Percentiles rank a stretch among this genome's conserved stretches.
These are phyloP conservation scores for Metschnikowia kunwiensis DNA, from an alignment of 805 yeast genomes.

Conservation along the genomic window DNA sequence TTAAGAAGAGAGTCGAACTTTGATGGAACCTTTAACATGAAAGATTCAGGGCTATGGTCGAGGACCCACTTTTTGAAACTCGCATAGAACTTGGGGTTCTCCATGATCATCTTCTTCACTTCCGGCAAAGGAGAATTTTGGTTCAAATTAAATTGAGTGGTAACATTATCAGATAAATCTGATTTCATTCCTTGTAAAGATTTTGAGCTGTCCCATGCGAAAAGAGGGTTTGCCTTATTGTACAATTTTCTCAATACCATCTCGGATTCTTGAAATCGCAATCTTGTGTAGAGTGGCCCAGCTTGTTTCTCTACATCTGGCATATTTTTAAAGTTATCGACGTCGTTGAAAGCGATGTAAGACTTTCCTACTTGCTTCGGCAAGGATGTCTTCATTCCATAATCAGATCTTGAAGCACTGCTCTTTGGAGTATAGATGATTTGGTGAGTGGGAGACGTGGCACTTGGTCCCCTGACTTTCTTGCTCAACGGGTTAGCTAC, in stretches of 20 bases:
- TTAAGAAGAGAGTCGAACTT: conserved; percentile 31
- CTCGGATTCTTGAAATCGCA: conserved; percentile 68
- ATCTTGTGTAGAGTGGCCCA: conserved; percentile 57
- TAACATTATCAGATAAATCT: conserved; percentile 25
- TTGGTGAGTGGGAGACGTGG: conserved; percentile 62
- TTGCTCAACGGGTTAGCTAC: conserved; percentile 41
- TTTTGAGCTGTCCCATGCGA: conserved; percentile 31
- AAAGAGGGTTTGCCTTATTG: conserved; percentile 39
- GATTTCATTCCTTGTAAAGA: conserved; percentile 16
- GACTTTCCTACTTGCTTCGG: conserved; percentile 61
- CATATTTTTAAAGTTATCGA: conserved; percentile 64
- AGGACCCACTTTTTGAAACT: conserved; percentile 57
- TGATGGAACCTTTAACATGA: conserved; percentile 24
- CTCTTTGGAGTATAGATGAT: conserved; percentile 66
- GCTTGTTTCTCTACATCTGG: conserved; percentile 68
- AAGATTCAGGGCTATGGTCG: conserved; percentile 43
- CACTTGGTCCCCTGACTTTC: conserved; percentile 27
- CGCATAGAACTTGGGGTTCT: conserved; percentile 46
- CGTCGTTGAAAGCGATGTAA: conserved; percentile 59
- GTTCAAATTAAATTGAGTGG: conserved; percentile 32
- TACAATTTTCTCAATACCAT: conserved; percentile 41
- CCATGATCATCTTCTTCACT: conserved; percentile 33
- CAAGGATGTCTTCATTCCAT: conserved; percentile 69
- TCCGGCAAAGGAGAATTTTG: conserved; percentile 26
- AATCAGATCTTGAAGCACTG: conserved; percentile 63